Evolutionary conservation across 768 basidiomycete species (phyloP), one percentile per base, ranked within the genome.

Genomic region (Suillus subalutaceus): DNA sequence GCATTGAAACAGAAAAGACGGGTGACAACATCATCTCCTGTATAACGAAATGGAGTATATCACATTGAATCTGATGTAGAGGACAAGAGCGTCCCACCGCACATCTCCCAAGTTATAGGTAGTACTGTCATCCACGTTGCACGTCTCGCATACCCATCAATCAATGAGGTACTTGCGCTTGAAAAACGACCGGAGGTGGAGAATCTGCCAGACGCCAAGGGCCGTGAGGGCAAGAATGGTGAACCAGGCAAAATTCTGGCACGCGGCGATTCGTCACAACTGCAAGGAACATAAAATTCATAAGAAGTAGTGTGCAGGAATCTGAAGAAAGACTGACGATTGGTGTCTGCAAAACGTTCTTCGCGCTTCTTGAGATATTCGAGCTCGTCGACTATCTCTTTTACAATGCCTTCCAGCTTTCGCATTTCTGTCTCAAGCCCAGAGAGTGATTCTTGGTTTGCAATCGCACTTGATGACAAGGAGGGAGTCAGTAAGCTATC

Each of bases 401-500:
- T 94, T 43, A 96, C 92, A 16, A 98, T 78, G 0, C 94, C 96
- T 77, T 99, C 97, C 3, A 99, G 84, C 74, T 99, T 99, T 48
- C 96, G 88, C 96, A 99, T 98, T 78, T 99, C 97, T 0, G 94
- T 96, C 79, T 99, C 97, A 23, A 99, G 86, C 0, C 92, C 92
- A 7, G 95, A 97, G 0, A 99, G 83, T 1, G 94, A 96, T 77
- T 99, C 97, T 76, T 98, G 96, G 80, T 97, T 98, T 12, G 97
- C 97, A 76, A 99, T 99, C 32, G 97, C 97, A 72, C 96, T 97
- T 73, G 2, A 66, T 65, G 46, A 6, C 56, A 26, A 64, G 68
- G 66, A 59, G 26, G 48, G 40, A 20, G 57, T 66, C 38, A 67
- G 55, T 64, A 48, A 50, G 64, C 35, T 4, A 48, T 59, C 7